Base-by-base conservation (phyloP, 2,329 filamentous ascomycete genomes). In the Phialocephala sp. region DNA sequence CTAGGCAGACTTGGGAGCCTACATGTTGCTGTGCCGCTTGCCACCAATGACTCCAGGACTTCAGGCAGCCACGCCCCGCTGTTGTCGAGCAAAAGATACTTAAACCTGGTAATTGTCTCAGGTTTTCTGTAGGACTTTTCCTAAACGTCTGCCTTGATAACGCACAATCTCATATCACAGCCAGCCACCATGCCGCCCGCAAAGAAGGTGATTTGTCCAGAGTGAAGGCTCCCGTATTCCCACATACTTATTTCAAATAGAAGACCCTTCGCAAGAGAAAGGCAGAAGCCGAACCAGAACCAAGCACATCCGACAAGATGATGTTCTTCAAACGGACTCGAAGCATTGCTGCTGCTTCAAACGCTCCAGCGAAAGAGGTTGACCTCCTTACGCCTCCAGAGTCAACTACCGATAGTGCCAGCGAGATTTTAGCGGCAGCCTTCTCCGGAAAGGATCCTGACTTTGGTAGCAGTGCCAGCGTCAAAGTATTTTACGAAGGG, bases 401-500 rank as follows among this genome's bases (percentile, higher is more conserved):
- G 12, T 54, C 54, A 0, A 45, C 35, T 4, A 12, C 20, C 14
- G 62, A 60, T 27, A 36, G 8, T 22, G 58, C 59, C 8, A 35
- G 11, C 20, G 50, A 54, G 11, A 45, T 47, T 4, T 14, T 24
- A 2, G 27, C 50, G 27, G 18, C 57, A 8, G 32, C 15, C 9
- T 56, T 60, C 37, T 50, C 60, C 9, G 63, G 62, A 15, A 39
- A 57, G 37, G 68, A 68, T 52, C 59, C 68, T 1, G 67, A 70
- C 32, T 69, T 65, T 43, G 68, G 68, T 5, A 67, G 58, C 9
- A 63, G 55, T 3, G 63, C 68, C 14, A 59, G 20, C 11, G 59
- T 70, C 39, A 70, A 70, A 41, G 63, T 56, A 24, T 70, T 69
- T 37, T 70, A 70, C 45, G 67, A 70, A 41, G 68, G 67, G 8